These are phyloP conservation scores for Ophiostoma himal-ulmi DNA, from an alignment of 2,329 filamentous ascomycete species.

Conservation along the genomic window DNA sequence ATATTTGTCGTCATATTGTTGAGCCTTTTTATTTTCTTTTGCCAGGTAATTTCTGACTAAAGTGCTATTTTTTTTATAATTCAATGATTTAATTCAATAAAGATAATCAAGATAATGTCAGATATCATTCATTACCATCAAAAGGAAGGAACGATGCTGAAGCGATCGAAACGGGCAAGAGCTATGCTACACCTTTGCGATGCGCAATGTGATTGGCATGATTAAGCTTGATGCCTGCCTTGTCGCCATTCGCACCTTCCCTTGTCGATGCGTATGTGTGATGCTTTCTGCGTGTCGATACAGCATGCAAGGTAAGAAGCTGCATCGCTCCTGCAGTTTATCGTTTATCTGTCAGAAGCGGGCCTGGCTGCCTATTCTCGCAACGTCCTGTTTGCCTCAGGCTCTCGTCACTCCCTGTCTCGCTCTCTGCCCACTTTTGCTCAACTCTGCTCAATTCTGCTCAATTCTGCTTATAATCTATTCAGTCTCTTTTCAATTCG, in stretches of 20 bases:
- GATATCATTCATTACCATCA: neutral
- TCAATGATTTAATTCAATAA: neutral
- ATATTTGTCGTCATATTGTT: neutral
- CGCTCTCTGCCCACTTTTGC: neutral
- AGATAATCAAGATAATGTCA: neutral
- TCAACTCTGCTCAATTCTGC: too few relatives aligned
- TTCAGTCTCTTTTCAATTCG: neutral
- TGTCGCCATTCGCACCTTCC: neutral
- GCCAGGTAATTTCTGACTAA: neutral
- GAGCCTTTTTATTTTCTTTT: neutral
- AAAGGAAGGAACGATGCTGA: neutral
- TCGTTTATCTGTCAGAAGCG: neutral
- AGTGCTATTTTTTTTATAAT: too few relatives aligned
- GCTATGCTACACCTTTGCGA: neutral
- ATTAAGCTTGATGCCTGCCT: neutral
- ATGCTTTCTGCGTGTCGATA: neutral
- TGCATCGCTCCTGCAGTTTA: conserved; percentile 12
- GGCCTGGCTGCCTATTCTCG: conserved; percentile 1
- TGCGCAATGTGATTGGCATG: neutral
- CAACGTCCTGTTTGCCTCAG: neutral
- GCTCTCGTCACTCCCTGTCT: neutral
- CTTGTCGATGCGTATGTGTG: neutral
- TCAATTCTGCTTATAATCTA: too few relatives aligned
- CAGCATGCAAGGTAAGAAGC: conserved; percentile 1
- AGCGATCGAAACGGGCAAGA: neutral